Evolutionary conservation across 2,329 filamentous ascomycete species (phyloP), one percentile per base, ranked within the genome.

Genomic region (Scytalidium lignicola): DNA sequence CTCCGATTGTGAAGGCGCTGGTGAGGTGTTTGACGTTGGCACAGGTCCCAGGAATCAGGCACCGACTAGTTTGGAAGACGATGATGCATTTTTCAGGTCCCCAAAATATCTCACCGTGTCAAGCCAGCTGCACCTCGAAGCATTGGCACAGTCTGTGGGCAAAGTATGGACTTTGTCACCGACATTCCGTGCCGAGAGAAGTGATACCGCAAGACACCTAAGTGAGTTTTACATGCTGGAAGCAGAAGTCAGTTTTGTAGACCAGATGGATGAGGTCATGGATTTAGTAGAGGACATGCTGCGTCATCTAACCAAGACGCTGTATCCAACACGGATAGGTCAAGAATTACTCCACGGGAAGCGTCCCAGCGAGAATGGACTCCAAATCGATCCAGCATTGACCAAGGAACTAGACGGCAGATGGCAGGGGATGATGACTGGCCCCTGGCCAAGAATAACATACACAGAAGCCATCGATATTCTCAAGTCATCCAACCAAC

Each of bases 221-320:
- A 96, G 90, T 71, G 93, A 99, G 64, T 97, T 99, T 62, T 97
- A 97, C 70, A 97, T 99, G 93, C 79, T 99, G 2, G 93, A 99
- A 69, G 91, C 85, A 15, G 93, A 99, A 67, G 74, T 91, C 65
- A 85, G 83, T 61, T 96, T 96, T 65, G 79, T 85, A 40, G 76
- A 87, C 43, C 72, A 82, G 55, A 74, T 96, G 56, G 71, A 78
- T 23, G 72, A 78, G 21, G 75, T 99, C 58, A 93, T 95, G 79
- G 74, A 84, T 49, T 67, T 92, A n/a, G 79, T 90, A 2, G 90
- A 97, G 66, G 74, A 83, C 48, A 83, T 96, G 77, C 73, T 96
- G 45, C 80, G 80, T 40, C 72, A 74, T 51, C 76, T 78, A 3
- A 68, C 67, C 6, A 69, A 72, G 17, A 61, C 83, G 17, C 49